Conservation (phyloP, 83 land plant genomes). For the Thuja plicata region DNA sequence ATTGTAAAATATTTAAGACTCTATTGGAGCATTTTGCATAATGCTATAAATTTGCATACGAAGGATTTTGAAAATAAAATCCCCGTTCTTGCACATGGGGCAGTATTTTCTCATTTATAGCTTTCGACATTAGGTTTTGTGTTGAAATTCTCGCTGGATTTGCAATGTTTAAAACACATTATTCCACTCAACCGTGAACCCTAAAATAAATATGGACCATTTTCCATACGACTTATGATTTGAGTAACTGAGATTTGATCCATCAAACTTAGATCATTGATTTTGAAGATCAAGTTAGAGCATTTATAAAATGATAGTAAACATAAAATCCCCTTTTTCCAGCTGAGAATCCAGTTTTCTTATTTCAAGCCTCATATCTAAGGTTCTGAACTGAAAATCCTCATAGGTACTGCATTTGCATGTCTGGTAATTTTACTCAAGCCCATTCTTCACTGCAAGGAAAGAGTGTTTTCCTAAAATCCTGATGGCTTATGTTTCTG, state of each 20-base stretch:
- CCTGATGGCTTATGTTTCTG: neutral
- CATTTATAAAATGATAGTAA: neutral
- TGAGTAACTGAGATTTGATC: neutral
- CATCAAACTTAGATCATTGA: no score
- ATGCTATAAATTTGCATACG: neutral
- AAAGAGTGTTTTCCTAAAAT: neutral
- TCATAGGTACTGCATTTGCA: neutral
- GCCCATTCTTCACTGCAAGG: neutral
- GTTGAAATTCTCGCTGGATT: neutral
- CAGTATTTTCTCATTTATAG: neutral
- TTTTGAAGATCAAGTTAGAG: neutral
- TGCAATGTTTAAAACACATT: neutral
- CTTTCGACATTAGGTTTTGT: neutral
- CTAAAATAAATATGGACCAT: neutral
- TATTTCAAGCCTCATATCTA: neutral
- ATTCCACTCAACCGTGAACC: neutral
- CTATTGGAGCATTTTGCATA: neutral
- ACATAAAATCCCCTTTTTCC: neutral
- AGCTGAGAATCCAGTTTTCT: neutral
- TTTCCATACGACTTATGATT: neutral
- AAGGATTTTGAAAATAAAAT: neutral
- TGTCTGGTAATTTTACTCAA: neutral
- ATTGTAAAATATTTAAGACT: no score
- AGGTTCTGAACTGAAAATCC: neutral
- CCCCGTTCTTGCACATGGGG: neutral